These are phyloP conservation scores for Cryphonectria parasitica DNA, from an alignment of 2,329 filamentous ascomycete genomes.

Conservation along the genomic window DNA sequence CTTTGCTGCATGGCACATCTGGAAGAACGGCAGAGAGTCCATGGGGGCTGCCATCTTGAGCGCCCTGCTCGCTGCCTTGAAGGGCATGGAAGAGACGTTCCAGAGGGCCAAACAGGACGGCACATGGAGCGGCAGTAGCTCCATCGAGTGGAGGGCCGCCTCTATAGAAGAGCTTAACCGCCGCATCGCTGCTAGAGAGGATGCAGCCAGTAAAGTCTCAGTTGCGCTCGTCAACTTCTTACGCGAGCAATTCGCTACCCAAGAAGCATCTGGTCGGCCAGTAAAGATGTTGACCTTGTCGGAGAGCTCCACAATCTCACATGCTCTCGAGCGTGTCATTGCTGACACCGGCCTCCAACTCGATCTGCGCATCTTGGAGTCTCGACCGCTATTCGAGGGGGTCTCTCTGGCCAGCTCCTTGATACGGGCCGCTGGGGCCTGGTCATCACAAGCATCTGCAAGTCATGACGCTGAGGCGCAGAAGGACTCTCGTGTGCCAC, in stretches of 20 bases:
- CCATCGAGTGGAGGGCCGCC: conserved; percentile 24
- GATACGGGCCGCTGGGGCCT: conserved; percentile 33
- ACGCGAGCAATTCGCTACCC: conserved; percentile 37
- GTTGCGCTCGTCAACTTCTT: conserved; percentile 43
- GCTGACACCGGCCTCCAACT: conserved; percentile 43
- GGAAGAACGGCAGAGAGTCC: conserved; percentile 67
- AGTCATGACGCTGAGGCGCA: not conserved
- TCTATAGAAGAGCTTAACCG: conserved; percentile 30
- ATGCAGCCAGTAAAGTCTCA: conserved; percentile 34
- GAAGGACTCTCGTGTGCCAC: conserved; percentile 12
- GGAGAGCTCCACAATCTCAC: conserved; percentile 63
- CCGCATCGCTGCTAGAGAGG: conserved; percentile 31
- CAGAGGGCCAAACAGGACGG: conserved; percentile 32
- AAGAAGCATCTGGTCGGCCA: conserved; percentile 30
- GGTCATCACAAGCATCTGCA: conserved; percentile 23
- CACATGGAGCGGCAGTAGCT: conserved; percentile 3
- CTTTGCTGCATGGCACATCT: conserved; percentile 65
- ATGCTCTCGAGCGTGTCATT: conserved; percentile 50
- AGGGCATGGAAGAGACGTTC: conserved; percentile 41
- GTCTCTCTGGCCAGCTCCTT: conserved; percentile 56
- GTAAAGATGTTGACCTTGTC: conserved; percentile 64
- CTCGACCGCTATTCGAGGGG: conserved; percentile 68
- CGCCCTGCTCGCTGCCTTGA: conserved; percentile 51
- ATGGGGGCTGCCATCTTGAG: conserved; percentile 65
- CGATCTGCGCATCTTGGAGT: conserved; percentile 66